Base-by-base conservation (phyloP, 1,284 basidiomycete species). In the Crocinoboletus sp. region DNA sequence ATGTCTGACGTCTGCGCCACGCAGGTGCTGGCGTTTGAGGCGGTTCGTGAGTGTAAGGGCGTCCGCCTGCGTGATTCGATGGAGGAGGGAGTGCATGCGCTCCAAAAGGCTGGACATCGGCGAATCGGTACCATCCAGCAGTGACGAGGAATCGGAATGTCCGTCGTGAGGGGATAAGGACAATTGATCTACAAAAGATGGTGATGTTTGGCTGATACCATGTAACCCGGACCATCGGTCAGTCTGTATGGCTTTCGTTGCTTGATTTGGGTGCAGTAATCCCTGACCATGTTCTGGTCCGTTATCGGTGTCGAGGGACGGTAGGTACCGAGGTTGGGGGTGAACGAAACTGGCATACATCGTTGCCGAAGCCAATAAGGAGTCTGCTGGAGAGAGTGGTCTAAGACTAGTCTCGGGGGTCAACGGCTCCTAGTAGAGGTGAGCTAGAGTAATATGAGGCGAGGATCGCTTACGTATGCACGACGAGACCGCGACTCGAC, bases 1-100 rank as follows among this genome's bases (percentile, higher is more conserved):
- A 59, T 97, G 90, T 12, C 82, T 80, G 15, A 98, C 78, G 56
- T 98, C 94, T 32, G 84, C 81, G 3, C 89, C 84, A 45, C 80
- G 85, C 2, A 98, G 74, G 58, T 94, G 81, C 54, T 98, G 95
- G 36, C 93, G 84, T 66, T 94, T 95, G 33, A 99, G 73, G 12
- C 95, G 82, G 47, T 88, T 87, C 33, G 89, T 89, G 30, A 99
- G 73, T 0, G 92, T 94, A 22, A 88, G 74, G 1, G 94, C 84
- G 55, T 99, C 94, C 1, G 94, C 85, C 52, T 88, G 82, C 13
- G 77, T 70, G 51, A 97, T 74, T 15, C 86, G 80, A 42, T 72
- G 76, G 40, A 90, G 72, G 10, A 96, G 68, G 20, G 77, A 71
- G 22, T 73, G 66, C 41, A 88, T 71, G 52, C 85, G 84, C 30